Conservation (phyloP, 1,139 yeast genomes). For the Geotrichum candidum region DNA sequence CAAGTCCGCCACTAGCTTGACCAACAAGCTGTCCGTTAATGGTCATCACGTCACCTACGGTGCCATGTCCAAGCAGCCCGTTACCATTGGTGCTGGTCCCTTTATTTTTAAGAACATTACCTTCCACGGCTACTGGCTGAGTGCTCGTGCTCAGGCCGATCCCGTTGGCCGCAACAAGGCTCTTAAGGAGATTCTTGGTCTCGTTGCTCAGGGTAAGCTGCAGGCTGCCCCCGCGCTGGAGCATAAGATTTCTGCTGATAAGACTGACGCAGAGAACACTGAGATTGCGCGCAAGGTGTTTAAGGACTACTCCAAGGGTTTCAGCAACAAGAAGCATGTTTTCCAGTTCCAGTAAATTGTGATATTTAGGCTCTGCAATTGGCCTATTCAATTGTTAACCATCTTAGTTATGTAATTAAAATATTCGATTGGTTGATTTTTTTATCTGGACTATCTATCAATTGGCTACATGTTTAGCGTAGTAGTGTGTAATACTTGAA, state of each 20-base stretch:
- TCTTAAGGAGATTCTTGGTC: conserved; percentile 53
- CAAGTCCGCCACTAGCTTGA: conserved; percentile 68
- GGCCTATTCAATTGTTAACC: neutral
- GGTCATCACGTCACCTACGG: conserved; percentile 85
- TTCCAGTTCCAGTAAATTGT: conserved; percentile 24
- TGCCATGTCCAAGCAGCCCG: conserved; percentile 96
- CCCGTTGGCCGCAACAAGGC: conserved; percentile 44
- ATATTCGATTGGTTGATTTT: neutral
- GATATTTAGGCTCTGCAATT: neutral
- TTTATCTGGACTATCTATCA: neutral
- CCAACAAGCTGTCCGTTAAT: conserved; percentile 71
- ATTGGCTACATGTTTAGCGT: too few species aligned
- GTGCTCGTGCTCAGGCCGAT: conserved; percentile 63
- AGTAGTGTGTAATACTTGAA: too few species aligned
- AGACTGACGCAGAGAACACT: conserved; percentile 46
- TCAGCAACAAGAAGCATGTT: conserved; percentile 40
- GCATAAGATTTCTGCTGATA: conserved; percentile 39
- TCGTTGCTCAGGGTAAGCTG: conserved; percentile 42
- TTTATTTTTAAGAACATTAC: conserved; percentile 85
- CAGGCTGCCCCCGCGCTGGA: conserved; percentile 57
- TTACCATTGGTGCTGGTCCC: conserved; percentile 76
- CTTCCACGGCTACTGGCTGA: conserved; percentile 90
- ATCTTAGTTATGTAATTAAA: neutral
- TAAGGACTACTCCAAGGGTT: conserved; percentile 39
- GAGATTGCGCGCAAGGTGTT: conserved; percentile 51